phyloP scores from a whole-genome alignment of 768 basidiomycete genomes.

The Podaxis rugospora region DNA sequence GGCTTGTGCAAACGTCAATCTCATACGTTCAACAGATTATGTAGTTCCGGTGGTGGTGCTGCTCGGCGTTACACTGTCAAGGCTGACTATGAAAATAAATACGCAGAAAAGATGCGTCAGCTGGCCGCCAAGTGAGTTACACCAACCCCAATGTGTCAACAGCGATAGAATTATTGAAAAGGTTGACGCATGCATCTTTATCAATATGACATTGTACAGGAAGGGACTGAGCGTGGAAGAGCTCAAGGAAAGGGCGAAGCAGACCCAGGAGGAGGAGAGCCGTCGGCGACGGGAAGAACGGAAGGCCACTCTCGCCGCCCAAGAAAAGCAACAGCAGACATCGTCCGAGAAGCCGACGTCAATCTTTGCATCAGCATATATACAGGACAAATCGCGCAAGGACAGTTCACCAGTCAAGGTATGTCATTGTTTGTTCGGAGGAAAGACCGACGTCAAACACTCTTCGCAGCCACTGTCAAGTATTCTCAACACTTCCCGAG shows the following conservation, averaged over 20 bases:
- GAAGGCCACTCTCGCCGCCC: constrained; percentile 16
- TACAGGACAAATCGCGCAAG: constrained; percentile 13
- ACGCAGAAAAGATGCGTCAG: constrained; percentile 65
- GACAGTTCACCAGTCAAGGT: constrained; percentile 20
- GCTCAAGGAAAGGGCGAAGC: constrained; percentile 22
- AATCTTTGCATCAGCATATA: not conserved
- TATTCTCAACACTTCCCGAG: constrained; percentile 72
- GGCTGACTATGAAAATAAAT: constrained; percentile 36
- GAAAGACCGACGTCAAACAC: constrained; percentile 2
- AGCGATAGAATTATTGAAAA: constrained; percentile 17
- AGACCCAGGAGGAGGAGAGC: constrained; percentile 17
- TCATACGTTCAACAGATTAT: not conserved
- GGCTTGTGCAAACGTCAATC: not conserved
- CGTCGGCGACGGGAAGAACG: constrained; percentile 17
- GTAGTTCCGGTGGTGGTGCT: not conserved
- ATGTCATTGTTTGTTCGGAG: not conserved
- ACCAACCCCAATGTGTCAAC: constrained; percentile 8
- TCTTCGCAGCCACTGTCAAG: constrained; percentile 65
- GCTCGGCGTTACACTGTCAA: constrained; percentile 1
- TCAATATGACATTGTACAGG: constrained; percentile 24
- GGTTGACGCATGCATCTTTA: constrained; percentile 15
- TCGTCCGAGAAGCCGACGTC: constrained; percentile 4
- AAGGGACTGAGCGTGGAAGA: constrained; percentile 33
- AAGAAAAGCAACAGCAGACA: constrained; percentile 8
- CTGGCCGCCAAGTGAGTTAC: constrained; percentile 39